Evolutionary conservation across 352 stramenopile species (phyloP), one percentile per base, ranked within the genome.

Genomic region (Phytophthora uliginosa): DNA sequence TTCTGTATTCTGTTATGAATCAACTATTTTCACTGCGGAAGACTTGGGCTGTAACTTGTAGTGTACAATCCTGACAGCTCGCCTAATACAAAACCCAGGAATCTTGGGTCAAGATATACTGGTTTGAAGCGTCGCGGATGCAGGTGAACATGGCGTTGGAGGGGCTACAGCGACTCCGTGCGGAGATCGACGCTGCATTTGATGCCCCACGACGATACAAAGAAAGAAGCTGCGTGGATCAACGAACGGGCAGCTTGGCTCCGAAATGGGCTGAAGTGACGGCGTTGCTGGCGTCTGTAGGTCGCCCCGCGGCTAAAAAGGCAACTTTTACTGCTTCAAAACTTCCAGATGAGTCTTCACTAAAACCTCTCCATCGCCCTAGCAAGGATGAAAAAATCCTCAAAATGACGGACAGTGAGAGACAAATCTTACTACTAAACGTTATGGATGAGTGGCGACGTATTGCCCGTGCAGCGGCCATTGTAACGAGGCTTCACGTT

Each of bases 181-280:
- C 68, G 28, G 71, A 76, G 36, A 78, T 78, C 22, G 36, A 78
- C 26, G 71, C 71, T 33, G 71, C 61, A 6, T 78, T 78, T 31
- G 56, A 75, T 2, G 61, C 66, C 7, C 71, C 67, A n/a, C 54
- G 60, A 53, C 50, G 45, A 7, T 15, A 7, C 13, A 60, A 12
- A 12, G 34, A 40, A 0, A 48, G 9, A 13, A 67, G 31, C 36
- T 17, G n/a, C 6, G 3, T 24, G 1, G n/a, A 13, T 42, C 33
- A 5, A 0, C 13, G 31, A 0, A 15, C 40, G 1, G 36, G 53
- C 9, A 34, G 26, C 56, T 60, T 56, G 13, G 24, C 52, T 9
- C 47, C 73, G 17, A 76, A 76, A 70, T 79, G 73, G 73, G 67
- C 59, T 9, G 24, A 73, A 71, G 68, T 79, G 47, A 79, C 73